phyloP scores from a whole-genome alignment of 768 basidiomycete genomes.

The Leccinum disarticulatum region DNA sequence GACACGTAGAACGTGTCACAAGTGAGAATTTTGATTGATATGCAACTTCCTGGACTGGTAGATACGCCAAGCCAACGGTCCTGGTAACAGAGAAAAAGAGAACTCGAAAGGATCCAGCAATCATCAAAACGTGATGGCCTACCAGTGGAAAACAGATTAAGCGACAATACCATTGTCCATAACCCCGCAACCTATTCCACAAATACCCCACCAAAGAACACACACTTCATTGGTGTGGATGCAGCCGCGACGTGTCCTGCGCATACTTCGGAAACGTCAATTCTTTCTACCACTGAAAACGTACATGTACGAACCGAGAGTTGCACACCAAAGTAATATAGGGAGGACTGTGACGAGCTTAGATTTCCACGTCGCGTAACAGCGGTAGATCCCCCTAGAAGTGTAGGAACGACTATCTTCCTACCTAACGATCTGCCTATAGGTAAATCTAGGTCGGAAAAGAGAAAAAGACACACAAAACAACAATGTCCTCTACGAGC shows the following conservation, averaged over 20 bases:
- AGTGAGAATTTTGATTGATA: conserved; percentile 2
- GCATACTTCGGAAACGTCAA: conserved; percentile 14
- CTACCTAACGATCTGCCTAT: no score
- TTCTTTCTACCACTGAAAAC: background rate
- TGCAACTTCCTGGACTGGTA: conserved; percentile 15
- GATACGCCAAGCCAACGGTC: conserved; percentile 30
- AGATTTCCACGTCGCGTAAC: conserved; percentile 34
- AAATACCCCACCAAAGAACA: conserved; percentile 28
- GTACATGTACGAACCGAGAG: conserved; percentile 18
- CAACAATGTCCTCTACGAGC: conserved; percentile 28
- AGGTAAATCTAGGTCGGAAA: background rate
- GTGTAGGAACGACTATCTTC: no score
- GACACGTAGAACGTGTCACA: conserved; percentile 23
- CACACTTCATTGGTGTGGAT: background rate
- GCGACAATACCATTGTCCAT: conserved; percentile 31
- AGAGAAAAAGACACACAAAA: conserved; percentile 18
- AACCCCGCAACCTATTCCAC: conserved; percentile 36
- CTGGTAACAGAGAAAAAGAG: conserved; percentile 8
- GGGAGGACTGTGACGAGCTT: conserved; percentile 28
- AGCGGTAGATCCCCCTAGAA: conserved; percentile 21
- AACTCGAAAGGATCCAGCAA: background rate
- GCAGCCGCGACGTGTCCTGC: conserved; percentile 8
- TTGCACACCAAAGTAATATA: conserved; percentile 27
- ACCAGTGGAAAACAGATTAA: conserved; percentile 37
- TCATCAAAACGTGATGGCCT: background rate